Evolutionary conservation across 306 rosid genomes (phyloP), one percentile per base, ranked within the genome.

Genomic region (Gynostemma pentaphyllum): DNA sequence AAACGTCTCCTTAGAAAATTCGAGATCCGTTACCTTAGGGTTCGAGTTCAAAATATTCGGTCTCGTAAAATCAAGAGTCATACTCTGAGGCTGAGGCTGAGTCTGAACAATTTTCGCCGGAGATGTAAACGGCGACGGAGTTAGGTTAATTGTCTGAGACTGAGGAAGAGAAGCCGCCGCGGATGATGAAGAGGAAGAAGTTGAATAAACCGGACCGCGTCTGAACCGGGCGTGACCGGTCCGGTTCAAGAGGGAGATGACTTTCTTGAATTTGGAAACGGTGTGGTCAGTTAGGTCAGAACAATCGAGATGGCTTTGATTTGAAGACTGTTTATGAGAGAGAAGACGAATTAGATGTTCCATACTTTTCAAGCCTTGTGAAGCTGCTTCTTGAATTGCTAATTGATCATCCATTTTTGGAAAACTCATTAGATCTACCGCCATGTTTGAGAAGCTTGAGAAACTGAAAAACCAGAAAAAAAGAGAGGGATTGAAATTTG

Each of bases 191-290:
- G 79, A 56, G 0, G 83, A 45, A 2, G 78, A 67, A 12, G 72
- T 34, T 12, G 70, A 36, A 9, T 75, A 28, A 51, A 71, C 66
- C 4, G 95, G 97, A 4, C 86, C 97, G 18, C 97, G 92, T 9
- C 97, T 72, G 85, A 90, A 90, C n/a, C 97, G 81, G 70, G 97
- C 97, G 54, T 79, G 97, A 19, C 95, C 97, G 56, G 95, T 86
- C 63, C 95, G 86, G 69, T 82, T 81, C 36, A 87, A 72, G 2
- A 87, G 68, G 19, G 94, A 84, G 28, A 84, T 84, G 63, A 84
- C 81, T 48, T 82, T 87, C 26, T 74, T 78, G 74, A 90, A 87
- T 70, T 84, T 82, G 7, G 89, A 75, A 26, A 90, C 88, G 65
- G 97, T 86, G 19, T 52, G 64, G 61, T 84, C 85, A 5, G 96